Conservation (phyloP, 129 eudicot genomes). For the Silybum marianum region DNA sequence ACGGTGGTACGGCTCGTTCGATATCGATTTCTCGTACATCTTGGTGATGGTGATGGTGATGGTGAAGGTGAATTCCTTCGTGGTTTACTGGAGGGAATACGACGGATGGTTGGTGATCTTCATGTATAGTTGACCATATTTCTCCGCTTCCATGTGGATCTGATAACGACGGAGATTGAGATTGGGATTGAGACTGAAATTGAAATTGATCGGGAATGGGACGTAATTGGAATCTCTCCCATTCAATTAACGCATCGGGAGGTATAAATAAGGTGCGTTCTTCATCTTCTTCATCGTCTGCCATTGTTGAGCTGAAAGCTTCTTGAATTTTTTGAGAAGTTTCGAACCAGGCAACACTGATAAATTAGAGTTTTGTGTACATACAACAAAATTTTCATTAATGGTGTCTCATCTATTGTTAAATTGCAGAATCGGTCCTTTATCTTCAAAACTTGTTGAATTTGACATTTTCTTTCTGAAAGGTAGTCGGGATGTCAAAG, state of each 20-base stretch:
- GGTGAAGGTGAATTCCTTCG: slow-evolving; percentile 61
- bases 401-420: not conserved
- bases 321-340: not conserved
- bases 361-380: not conserved
- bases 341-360: slow-evolving; percentile 13
- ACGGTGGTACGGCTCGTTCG: slow-evolving; percentile 18
- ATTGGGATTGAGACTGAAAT: not conserved
- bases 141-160: slow-evolving; percentile 22
- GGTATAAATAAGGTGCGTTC: slow-evolving; percentile 7
- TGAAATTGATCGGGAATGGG: slow-evolving; percentile 12
- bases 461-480: not conserved
- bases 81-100: slow-evolving; percentile 69
- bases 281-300: slow-evolving; percentile 13
- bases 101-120: slow-evolving; percentile 30
- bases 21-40: slow-evolving; percentile 17
- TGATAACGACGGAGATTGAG: slow-evolving; percentile 1
- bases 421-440: not conserved
- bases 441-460: not conserved
- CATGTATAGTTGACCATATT: slow-evolving; percentile 24
- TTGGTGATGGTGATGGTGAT: slow-evolving; percentile 11
- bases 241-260: slow-evolving; percentile 17
- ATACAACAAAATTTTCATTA: not conserved
- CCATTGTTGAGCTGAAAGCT: slow-evolving; percentile 25
- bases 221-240: slow-evolving; percentile 25
- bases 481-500: not conserved